Percentiles rank a stretch among this genome's conserved stretches.
Evolutionary conservation across 176 grass and related monocot species (phyloP).

Genomic region (Cenchrus americanus): DNA sequence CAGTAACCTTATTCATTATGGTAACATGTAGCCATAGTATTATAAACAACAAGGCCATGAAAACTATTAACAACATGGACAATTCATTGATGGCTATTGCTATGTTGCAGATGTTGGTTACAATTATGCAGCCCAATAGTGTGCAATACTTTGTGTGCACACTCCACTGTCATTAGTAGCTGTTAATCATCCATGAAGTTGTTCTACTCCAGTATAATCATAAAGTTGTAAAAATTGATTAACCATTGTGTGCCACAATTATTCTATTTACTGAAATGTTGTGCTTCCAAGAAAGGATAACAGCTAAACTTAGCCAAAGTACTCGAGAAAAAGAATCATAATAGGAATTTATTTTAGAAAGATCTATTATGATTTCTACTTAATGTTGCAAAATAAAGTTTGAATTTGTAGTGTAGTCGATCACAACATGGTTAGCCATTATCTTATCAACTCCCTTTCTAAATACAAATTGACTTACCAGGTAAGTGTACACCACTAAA

Average conservation of each 20-base stretch:
- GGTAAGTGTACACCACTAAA: constrained; percentile 47
- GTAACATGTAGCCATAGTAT: background rate
- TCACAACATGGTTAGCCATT: background rate
- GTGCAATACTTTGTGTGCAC: constrained; percentile 7
- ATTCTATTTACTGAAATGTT: constrained; percentile 13
- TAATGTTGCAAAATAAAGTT: background rate
- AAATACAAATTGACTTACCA: constrained; percentile 43
- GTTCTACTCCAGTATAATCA: background rate
- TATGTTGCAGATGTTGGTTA: constrained; percentile 23
- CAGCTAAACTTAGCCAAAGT: background rate
- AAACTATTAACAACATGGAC: constrained; percentile 10
- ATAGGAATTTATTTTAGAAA: background rate
- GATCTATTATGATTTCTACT: background rate
- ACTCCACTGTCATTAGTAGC: background rate
- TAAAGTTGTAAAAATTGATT: background rate
- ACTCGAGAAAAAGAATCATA: background rate
- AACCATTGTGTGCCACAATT: background rate
- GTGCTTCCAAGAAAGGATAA: background rate
- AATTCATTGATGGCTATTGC: background rate
- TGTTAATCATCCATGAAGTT: background rate
- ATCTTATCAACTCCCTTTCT: background rate
- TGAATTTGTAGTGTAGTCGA: constrained; percentile 6
- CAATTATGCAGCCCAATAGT: background rate
- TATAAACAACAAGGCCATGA: constrained; percentile 17
- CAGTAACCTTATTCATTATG: constrained; percentile 16